Evolutionary conservation across 495 filamentous ascomycete genomes (phyloP), one percentile per base, ranked within the genome.

Genomic region (Physcia stellaris): DNA sequence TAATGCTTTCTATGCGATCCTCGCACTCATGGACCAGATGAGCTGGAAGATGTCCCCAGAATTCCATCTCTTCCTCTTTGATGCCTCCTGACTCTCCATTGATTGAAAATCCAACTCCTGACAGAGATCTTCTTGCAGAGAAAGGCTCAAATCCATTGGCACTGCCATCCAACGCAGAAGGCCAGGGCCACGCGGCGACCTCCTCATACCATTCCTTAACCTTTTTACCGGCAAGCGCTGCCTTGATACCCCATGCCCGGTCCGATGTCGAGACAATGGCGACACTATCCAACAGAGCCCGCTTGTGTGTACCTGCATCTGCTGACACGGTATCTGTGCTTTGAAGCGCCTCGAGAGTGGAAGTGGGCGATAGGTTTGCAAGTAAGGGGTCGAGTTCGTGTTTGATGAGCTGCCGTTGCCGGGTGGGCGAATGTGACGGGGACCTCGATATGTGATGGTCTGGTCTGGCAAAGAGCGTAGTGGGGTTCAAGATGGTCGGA

Each of bases 151-250:
- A 84, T 17, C 72, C 68, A 31, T 64, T 71, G 22, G 27, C 23
- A 17, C 13, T 11, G 10, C 20, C 10, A 37, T 1, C 11, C 35
- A 58, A 63, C 17, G 48, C 54, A 1, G 63, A 56, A 6, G 78
- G 73, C 86, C 86, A 94, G 23, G 59, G 54, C 86, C 86, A 94
- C 19, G 59, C 51, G 16, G 71, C 66, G 11, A 94, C 62, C 58
- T 94, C 86, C 29, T 73, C 68, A 24, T 79, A 68, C 86, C 86
- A 94, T 45, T 75, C 62, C 40, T 70, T 64, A 40, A 94, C 68
- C 40, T 77, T 79, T 49, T 83, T 72, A 24, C 79, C 79, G 12
- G 79, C 80, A 46, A 81, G 51, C 7, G 84, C 82, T 11, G 80
- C 82, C 47, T 77, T 66, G 38, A 83, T 68, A 2, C 80, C 84